A percentile compares a stretch with the other conserved stretches of the same genome.
These are phyloP conservation scores for Rhodotorula paludigena DNA, from an alignment of 768 basidiomycete genomes.

Conservation along the genomic window DNA sequence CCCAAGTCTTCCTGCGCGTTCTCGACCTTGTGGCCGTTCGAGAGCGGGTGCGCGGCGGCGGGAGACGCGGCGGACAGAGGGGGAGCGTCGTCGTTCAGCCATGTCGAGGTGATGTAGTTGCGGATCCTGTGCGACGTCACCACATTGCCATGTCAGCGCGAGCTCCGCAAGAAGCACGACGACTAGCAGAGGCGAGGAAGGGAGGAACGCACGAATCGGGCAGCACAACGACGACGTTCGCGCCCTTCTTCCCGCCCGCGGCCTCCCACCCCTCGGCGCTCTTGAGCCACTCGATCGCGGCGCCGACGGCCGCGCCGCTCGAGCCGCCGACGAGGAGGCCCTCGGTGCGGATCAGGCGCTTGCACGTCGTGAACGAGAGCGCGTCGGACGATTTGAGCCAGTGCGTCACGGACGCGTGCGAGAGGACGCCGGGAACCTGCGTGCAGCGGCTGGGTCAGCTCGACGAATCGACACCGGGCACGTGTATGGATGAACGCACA, in stretches of 20 bases:
- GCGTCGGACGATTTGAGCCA: slow-evolving; percentile 78
- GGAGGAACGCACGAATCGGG: slow-evolving; percentile 71
- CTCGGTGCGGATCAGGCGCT: slow-evolving; percentile 71
- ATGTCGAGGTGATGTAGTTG: slow-evolving; percentile 42
- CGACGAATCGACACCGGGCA: not conserved
- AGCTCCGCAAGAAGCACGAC: no score
- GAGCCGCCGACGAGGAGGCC: slow-evolving; percentile 90
- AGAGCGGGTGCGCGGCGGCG: not conserved
- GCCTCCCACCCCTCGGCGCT: slow-evolving; percentile 59
- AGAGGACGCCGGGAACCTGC: slow-evolving; percentile 70
- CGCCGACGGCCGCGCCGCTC: slow-evolving; percentile 77
- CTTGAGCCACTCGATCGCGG: slow-evolving; percentile 69
- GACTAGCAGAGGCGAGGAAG: not conserved
- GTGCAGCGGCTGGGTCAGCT: not conserved
- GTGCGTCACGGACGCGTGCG: slow-evolving; percentile 61
- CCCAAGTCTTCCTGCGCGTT: not conserved
- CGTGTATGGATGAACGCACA: slow-evolving; percentile 20
- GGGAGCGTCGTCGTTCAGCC: slow-evolving; percentile 26
- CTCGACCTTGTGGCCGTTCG: not conserved
- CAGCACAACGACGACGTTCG: slow-evolving; percentile 81
- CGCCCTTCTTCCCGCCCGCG: slow-evolving; percentile 62
- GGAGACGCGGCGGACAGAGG: not conserved
- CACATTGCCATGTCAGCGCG: not conserved
- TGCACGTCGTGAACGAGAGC: slow-evolving; percentile 70
- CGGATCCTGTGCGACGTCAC: slow-evolving; percentile 15